Conservation (phyloP, 805 yeast genomes). For the Kregervanrija pseudodelftensis region DNA sequence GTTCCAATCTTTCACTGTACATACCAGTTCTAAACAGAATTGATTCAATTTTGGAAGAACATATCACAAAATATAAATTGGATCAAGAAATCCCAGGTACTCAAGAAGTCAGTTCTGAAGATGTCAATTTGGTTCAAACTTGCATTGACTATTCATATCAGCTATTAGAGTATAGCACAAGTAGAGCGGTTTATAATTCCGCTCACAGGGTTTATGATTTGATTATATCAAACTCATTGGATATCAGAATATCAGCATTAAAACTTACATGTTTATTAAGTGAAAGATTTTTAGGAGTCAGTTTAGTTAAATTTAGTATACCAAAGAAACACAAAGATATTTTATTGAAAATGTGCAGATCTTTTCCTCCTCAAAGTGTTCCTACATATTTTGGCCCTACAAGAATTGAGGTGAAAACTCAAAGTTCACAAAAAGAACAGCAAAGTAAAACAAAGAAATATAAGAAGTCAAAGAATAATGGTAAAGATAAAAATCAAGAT, state of each 20-base stretch:
- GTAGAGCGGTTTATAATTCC: slow-evolving; percentile 62
- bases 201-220: slow-evolving; percentile 52
- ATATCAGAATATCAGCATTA: slow-evolving; percentile 53
- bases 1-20: slow-evolving; percentile 63
- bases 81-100: slow-evolving; percentile 41
- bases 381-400: slow-evolving; percentile 22
- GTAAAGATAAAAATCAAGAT: slow-evolving; percentile 4
- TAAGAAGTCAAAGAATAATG: slow-evolving; percentile 6
- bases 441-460: slow-evolving; percentile 5
- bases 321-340: slow-evolving; percentile 38
- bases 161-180: slow-evolving; percentile 62
- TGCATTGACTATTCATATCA: slow-evolving; percentile 55
- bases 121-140: slow-evolving; percentile 40
- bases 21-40: slow-evolving; percentile 67
- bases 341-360: slow-evolving; percentile 42
- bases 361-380: slow-evolving; percentile 31
- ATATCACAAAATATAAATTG: slow-evolving; percentile 47
- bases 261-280: slow-evolving; percentile 46
- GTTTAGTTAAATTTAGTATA: slow-evolving; percentile 34
- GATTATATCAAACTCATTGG: slow-evolving; percentile 51
- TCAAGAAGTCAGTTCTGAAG: slow-evolving; percentile 36
- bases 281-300: slow-evolving; percentile 49
- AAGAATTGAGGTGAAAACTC: slow-evolving; percentile 9
- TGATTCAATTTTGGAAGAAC: slow-evolving; percentile 54
- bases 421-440: slow-evolving; percentile 20